These are phyloP conservation scores for Globisporangium nodosum DNA, from an alignment of 352 stramenopile genomes.

Conservation along the genomic window DNA sequence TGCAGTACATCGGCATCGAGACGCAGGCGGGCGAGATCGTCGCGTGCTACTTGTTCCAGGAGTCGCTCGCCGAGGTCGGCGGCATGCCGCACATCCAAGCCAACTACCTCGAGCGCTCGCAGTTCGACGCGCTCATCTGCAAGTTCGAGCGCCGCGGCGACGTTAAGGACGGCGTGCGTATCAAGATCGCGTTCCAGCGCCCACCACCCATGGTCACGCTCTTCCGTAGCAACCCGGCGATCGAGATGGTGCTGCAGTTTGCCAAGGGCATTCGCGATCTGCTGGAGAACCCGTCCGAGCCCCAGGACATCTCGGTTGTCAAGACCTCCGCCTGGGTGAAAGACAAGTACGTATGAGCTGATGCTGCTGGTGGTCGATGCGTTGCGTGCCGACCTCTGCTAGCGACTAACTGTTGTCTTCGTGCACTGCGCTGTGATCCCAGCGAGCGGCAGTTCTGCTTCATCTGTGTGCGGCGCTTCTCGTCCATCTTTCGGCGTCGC, in stretches of 20 bases:
- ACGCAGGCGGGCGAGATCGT: constrained; percentile 68
- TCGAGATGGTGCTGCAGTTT: constrained; percentile 83
- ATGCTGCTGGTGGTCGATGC: background rate
- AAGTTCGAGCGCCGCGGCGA: constrained; percentile 80
- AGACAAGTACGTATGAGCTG: constrained; percentile 63
- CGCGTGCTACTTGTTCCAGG: constrained; percentile 81
- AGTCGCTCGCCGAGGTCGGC: constrained; percentile 76
- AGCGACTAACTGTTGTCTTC: no score
- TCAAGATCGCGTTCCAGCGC: constrained; percentile 84
- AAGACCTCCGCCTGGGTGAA: constrained; percentile 81
- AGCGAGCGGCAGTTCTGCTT: constrained; percentile 77
- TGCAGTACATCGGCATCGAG: constrained; percentile 81
- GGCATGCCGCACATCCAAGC: constrained; percentile 79
- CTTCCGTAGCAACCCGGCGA: constrained; percentile 75
- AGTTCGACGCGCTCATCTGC: constrained; percentile 81
- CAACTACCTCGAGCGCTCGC: constrained; percentile 74
- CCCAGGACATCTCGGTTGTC: constrained; percentile 75
- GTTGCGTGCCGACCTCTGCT: no score
- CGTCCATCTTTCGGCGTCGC: constrained; percentile 75
- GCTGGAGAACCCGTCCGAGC: constrained; percentile 71
- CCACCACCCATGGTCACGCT: constrained; percentile 74
- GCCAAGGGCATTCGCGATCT: constrained; percentile 72
- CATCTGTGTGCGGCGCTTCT: constrained; percentile 79
- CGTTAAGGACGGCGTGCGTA: constrained; percentile 70
- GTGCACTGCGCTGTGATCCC: constrained; percentile 12